A percentile compares a stretch with the other conserved stretches of the same genome.
Conservation (phyloP, 768 basidiomycete genomes). For the Trametes cingulata region DNA sequence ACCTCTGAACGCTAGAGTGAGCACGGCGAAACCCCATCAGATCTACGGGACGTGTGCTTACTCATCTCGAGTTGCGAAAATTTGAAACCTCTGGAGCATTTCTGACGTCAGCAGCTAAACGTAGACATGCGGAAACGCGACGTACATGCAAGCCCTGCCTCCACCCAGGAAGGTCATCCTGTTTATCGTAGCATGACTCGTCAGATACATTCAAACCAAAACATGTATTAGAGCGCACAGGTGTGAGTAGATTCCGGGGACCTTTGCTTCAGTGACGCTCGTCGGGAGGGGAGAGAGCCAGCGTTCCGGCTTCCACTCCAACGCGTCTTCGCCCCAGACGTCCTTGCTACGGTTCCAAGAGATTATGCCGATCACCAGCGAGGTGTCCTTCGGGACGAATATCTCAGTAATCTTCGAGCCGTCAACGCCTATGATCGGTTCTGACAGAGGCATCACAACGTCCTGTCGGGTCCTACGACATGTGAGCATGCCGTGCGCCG, state of each 20-base stretch:
- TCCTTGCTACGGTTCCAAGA: constrained; percentile 37
- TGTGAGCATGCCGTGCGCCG: neutral
- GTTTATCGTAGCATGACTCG: neutral
- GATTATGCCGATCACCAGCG: constrained; percentile 21
- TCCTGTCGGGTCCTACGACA: constrained; percentile 34
- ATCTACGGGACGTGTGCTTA: neutral
- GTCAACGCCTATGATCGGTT: constrained; percentile 10
- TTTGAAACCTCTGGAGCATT: constrained; percentile 40
- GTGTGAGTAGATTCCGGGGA: constrained; percentile 37
- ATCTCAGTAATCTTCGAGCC: constrained; percentile 15
- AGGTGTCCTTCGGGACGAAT: constrained; percentile 19
- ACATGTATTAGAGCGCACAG: constrained; percentile 16
- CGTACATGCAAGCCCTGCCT: constrained; percentile 38
- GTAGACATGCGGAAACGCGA: neutral
- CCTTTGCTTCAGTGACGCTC: constrained; percentile 26
- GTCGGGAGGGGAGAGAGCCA: constrained; percentile 35
- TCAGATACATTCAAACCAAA: neutral
- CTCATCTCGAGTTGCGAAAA: constrained; percentile 35
- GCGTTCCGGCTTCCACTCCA: constrained; percentile 46
- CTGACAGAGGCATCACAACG: constrained; percentile 11
- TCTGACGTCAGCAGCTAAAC: neutral
- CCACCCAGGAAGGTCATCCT: constrained; percentile 42
- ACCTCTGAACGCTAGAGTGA: neutral
- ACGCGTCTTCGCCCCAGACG: constrained; percentile 44
- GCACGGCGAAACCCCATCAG: neutral